Evolutionary conservation across 2,329 filamentous ascomycete species (phyloP).

Genomic region (Ophiostoma sp.): DNA sequence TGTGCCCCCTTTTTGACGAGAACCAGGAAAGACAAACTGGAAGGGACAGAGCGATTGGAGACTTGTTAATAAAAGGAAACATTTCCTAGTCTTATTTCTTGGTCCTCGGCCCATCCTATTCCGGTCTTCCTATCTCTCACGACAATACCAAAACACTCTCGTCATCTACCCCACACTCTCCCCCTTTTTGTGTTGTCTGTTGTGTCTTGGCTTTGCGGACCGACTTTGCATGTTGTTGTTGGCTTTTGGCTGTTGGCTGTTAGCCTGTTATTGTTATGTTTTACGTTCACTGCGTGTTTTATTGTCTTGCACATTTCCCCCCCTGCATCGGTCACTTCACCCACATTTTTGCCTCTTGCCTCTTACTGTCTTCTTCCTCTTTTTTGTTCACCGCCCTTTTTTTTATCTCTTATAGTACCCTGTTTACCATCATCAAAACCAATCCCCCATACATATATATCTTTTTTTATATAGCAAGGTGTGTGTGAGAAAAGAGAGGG

Average conservation of each 20-base stretch:
- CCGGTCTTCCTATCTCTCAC: not conserved
- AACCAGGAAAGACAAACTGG: not conserved
- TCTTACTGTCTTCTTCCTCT: not conserved
- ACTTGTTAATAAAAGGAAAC: too few relatives aligned
- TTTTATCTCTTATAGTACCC: not conserved
- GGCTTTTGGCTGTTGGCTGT: not conserved
- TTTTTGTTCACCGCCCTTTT: not conserved
- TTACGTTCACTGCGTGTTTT: not conserved
- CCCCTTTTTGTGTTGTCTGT: not conserved
- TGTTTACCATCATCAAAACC: not conserved
- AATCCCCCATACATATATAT: conserved; percentile 2
- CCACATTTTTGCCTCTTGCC: not conserved
- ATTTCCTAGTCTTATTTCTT: not conserved
- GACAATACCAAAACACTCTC: not conserved
- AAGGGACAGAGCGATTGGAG: not conserved
- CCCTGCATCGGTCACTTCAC: not conserved
- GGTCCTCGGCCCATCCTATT: not conserved
- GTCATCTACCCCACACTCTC: conserved; percentile 1
- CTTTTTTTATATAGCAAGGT: not conserved
- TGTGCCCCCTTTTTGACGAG: conserved; percentile 18
- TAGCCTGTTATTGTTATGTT: not conserved
- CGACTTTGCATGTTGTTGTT: not conserved
- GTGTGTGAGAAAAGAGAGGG: not conserved
- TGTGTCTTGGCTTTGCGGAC: conserved; percentile 1
- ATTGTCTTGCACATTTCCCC: not conserved